phyloP scores from a whole-genome alignment of 352 stramenopile species.

The Globisporangium mamillatum region DNA sequence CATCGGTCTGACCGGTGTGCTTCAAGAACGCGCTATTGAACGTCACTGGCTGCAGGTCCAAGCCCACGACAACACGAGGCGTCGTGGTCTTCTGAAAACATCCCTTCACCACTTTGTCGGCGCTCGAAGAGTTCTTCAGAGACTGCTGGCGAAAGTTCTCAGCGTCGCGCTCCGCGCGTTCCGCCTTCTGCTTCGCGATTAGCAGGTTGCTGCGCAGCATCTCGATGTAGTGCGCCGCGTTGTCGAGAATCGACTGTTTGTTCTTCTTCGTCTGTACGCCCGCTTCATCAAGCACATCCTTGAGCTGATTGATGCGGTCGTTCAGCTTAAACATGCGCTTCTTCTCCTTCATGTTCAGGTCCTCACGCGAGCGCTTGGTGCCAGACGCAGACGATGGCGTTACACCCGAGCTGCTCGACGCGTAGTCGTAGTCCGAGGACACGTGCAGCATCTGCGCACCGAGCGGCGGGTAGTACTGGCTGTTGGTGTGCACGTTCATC shows the following conservation, averaged over 20 bases:
- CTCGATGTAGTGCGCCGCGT: slow-evolving; percentile 64
- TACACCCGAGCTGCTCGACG: slow-evolving; percentile 29
- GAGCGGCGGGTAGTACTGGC: slow-evolving; percentile 50
- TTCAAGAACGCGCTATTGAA: slow-evolving; percentile 64
- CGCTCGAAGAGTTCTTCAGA: slow-evolving; percentile 20
- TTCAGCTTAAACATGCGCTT: slow-evolving; percentile 90
- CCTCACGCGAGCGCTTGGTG: slow-evolving; percentile 68
- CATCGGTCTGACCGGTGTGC: slow-evolving; percentile 41
- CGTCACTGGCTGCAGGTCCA: slow-evolving; percentile 53
- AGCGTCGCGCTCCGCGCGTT: slow-evolving; percentile 50
- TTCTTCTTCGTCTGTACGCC: slow-evolving; percentile 80
- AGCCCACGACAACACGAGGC: slow-evolving; percentile 51
- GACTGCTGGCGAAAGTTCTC: slow-evolving; percentile 47
- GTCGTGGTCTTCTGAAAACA: slow-evolving; percentile 66
- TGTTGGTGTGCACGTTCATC: slow-evolving; percentile 42
- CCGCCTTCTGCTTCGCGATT: slow-evolving; percentile 58
- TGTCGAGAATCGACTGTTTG: slow-evolving; percentile 76
- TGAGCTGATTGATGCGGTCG: slow-evolving; percentile 79
- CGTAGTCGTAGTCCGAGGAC: slow-evolving; percentile 56
- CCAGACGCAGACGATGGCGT: slow-evolving; percentile 32
- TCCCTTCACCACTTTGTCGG: slow-evolving; percentile 31
- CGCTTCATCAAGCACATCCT: slow-evolving; percentile 56
- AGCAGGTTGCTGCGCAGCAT: slow-evolving; percentile 61
- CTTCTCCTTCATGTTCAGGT: slow-evolving; percentile 86
- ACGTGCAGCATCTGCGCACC: slow-evolving; percentile 53